These are phyloP conservation scores for Lonicera japonica DNA, from an alignment of 129 eudicot genomes.

Conservation along the genomic window DNA sequence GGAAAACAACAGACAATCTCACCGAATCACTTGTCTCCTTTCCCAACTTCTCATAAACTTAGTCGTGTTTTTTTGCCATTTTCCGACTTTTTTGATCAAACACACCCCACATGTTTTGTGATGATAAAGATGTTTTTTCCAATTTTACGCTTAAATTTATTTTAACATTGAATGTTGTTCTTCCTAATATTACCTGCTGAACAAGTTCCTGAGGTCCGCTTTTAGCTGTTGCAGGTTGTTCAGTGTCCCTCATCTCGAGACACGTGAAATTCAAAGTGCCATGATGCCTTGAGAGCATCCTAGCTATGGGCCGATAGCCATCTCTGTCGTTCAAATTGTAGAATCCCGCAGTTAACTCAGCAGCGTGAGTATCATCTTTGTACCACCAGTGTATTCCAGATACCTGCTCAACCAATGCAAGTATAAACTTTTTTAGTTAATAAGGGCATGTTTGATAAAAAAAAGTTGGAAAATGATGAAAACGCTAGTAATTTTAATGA, in stretches of 20 bases:
- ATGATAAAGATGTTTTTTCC: too few species aligned
- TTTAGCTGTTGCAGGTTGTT: conserved; percentile 58
- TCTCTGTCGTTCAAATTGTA: conserved; percentile 66
- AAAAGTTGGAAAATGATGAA: too few species aligned
- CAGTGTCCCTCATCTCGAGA: conserved; percentile 71
- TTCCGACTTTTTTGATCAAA: too few species aligned
- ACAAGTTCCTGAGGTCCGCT: conserved; percentile 79
- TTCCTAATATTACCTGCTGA: conserved; percentile 52
- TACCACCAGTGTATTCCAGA: conserved; percentile 98
- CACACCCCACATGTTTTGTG: too few species aligned
- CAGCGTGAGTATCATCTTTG: conserved; percentile 65
- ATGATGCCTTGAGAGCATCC: conserved; percentile 80
- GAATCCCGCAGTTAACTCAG: conserved; percentile 78
- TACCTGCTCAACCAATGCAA: conserved; percentile 35
- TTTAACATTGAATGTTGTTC: too few species aligned
- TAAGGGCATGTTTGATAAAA: too few species aligned
- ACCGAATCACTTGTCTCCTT: too few species aligned
- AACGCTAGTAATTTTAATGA: too few species aligned
- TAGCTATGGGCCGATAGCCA: conserved; percentile 82
- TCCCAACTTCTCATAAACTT: too few species aligned
- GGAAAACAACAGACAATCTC: too few species aligned
- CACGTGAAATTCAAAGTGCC: conserved; percentile 68
- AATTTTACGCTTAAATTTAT: too few species aligned
- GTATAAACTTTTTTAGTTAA: neutral
- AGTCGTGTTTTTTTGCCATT: too few species aligned